Evolutionary conservation across 768 basidiomycete species (phyloP), one percentile per base, ranked within the genome.

Genomic region (Jaapia argillacea): DNA sequence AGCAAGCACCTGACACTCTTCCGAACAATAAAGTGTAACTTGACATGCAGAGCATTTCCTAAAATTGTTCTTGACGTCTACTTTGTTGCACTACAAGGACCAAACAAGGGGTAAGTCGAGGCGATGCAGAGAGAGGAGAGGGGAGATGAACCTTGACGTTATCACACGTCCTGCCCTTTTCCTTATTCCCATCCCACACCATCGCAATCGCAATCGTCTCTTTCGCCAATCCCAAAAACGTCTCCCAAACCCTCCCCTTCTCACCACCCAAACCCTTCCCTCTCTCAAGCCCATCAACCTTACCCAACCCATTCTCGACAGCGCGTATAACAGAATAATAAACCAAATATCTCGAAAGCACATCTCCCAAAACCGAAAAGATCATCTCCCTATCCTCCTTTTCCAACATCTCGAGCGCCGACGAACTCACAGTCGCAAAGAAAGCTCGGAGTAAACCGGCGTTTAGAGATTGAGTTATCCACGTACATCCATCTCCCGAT

Each of bases 21-120:
- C 62, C 2, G 65, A 67, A 45, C 66, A 67, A 48, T 67, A 67
- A 10, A 63, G 50, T 3, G 65, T 64, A 6, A 52, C 58, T 4
- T 55, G 54, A 48, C 66, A 66, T 4, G 54, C 57, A 4, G 53
- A 49, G 42, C 65, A 68, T 36, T 61, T 59, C 33, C 54, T 50
- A 48, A 68, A 62, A 13, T 54, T 58, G 40, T 62, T 61, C 46
- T 59, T 64, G 3, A 43, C 46, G 22, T 62, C 62, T 27, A 61
- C 44, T 49, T 62, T 64, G 13, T 63, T 63, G 42, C 64, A 66
- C 65, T 66, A 12, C 40, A 36, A 18, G 21, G 26, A 18, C n/a
- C 20, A 5, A 20, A 20, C 18, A 14, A 3, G 14, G n/a, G 4
- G 14, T 14, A 21, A 2, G 14, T 2, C 21, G 5, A 16, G 6